Conservation (phyloP, 1,284 basidiomycete genomes). For the Ceratobasidium sp. region DNA sequence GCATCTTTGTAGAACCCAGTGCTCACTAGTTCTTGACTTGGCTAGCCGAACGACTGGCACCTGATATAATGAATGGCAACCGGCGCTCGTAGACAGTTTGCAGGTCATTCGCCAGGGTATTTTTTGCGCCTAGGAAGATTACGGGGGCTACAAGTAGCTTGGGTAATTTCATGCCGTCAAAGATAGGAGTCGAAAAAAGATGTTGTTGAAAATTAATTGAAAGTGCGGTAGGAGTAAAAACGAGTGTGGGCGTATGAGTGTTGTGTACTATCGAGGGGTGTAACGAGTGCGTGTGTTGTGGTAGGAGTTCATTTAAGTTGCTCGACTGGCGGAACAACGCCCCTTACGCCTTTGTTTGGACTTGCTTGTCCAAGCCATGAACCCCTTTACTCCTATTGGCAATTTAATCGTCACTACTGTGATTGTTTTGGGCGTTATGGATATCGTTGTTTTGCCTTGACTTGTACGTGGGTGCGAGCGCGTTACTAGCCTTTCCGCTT, state of each 20-base stretch:
- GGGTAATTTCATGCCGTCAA: neutral
- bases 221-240: neutral
- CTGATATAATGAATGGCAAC: slow-evolving; percentile 10
- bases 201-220: neutral
- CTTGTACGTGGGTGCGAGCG: no score
- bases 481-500: no score
- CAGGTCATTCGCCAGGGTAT: slow-evolving; percentile 13
- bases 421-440: no score
- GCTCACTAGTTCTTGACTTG: slow-evolving; percentile 11
- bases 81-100: slow-evolving; percentile 40
- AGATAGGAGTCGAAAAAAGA: neutral
- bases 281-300: neutral
- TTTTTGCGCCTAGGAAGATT: neutral
- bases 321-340: no score
- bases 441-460: no score
- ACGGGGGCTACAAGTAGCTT: neutral
- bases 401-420: no score
- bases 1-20: neutral
- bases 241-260: neutral
- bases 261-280: neutral
- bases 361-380: no score
- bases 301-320: no score
- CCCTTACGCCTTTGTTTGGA: no score
- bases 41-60: neutral
- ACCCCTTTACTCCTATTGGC: no score